phyloP scores from a whole-genome alignment of 129 eudicot species.

The Artemisia annua region DNA sequence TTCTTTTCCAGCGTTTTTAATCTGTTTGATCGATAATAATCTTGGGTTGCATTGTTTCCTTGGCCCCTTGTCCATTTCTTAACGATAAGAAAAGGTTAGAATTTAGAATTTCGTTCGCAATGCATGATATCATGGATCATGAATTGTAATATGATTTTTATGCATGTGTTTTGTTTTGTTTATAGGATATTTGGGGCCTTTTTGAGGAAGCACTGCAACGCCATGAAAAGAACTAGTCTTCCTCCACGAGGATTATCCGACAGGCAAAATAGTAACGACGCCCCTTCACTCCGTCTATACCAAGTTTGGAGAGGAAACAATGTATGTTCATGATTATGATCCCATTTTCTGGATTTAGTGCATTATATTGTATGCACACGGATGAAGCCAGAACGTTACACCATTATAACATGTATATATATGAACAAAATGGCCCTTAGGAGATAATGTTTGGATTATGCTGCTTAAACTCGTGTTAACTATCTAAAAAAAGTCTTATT shows the following conservation, averaged over 20 bases:
- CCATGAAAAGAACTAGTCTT: slow-evolving; percentile 39
- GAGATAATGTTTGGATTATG: too few relatives aligned
- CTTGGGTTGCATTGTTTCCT: slow-evolving; percentile 36
- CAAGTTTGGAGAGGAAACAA: slow-evolving; percentile 69
- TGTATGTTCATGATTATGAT: slow-evolving; percentile 32
- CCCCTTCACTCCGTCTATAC: slow-evolving; percentile 43
- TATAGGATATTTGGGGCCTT: slow-evolving; percentile 44
- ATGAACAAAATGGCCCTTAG: too few relatives aligned
- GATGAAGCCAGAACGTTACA: too few relatives aligned
- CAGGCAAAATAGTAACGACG: slow-evolving; percentile 23
- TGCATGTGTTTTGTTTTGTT: neutral
- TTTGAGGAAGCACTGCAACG: slow-evolving; percentile 37
- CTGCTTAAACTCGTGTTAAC: too few relatives aligned
- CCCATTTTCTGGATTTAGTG: neutral
- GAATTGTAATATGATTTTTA: neutral
- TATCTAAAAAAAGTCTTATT: too few relatives aligned
- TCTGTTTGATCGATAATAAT: slow-evolving; percentile 22
- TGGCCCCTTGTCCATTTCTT: slow-evolving; percentile 40
- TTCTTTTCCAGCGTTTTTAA: slow-evolving; percentile 6
- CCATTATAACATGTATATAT: too few relatives aligned
- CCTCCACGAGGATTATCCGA: slow-evolving; percentile 37
- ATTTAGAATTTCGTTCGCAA: slow-evolving; percentile 3
- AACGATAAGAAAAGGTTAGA: slow-evolving; percentile 24
- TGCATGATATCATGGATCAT: neutral
- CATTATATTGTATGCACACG: too few relatives aligned